Conservation (phyloP, 2,329 filamentous ascomycete species). For the Colletotrichum falcatum region DNA sequence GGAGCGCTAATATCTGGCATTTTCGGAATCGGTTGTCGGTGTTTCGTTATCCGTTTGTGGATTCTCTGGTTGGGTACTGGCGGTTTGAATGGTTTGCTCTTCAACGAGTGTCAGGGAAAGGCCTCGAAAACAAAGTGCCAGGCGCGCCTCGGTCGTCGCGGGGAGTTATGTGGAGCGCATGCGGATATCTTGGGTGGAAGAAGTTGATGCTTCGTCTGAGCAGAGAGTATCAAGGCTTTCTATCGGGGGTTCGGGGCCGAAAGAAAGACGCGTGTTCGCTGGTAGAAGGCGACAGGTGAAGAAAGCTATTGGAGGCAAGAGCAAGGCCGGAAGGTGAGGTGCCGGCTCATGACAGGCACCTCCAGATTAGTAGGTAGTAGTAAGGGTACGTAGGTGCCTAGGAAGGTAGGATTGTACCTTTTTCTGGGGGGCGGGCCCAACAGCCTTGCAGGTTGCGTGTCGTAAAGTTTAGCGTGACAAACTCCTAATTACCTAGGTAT, state of each 20-base stretch:
- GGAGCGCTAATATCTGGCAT: slow-evolving; percentile 42
- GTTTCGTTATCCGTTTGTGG: background rate
- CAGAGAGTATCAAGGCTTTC: too few relatives aligned
- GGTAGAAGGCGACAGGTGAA: background rate
- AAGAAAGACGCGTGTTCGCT: background rate
- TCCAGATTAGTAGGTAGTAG: too few relatives aligned
- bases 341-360: slow-evolving; percentile 1
- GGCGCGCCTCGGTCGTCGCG: slow-evolving; percentile 16
- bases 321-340: background rate
- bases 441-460: slow-evolving; percentile 32
- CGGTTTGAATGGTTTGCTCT: background rate
- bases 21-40: background rate
- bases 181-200: background rate
- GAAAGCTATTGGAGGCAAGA: background rate
- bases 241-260: too few relatives aligned
- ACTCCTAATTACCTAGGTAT: background rate
- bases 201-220: too few relatives aligned
- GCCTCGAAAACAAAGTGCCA: background rate
- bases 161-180: slow-evolving; percentile 13
- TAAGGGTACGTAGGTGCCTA: too few relatives aligned
- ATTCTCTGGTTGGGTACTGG: background rate
- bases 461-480: slow-evolving; percentile 34
- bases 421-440: background rate
- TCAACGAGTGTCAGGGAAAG: background rate
- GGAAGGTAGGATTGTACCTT: background rate